phyloP scores from a whole-genome alignment of 257 asterid species.

The Verbascum thapsus region DNA sequence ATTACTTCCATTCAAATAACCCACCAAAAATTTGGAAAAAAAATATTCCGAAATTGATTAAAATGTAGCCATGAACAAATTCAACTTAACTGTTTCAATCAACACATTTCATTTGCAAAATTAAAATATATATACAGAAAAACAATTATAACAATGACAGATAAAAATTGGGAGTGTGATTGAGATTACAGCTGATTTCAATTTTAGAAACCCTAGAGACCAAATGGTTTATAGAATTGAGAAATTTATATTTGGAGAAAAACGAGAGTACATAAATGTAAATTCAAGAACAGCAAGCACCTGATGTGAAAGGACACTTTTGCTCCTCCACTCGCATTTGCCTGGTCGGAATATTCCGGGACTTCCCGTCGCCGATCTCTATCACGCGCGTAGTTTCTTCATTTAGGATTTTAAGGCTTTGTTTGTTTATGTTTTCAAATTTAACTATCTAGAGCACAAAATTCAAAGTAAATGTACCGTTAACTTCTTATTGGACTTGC shows the following conservation, averaged over 20 bases:
- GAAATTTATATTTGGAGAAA: slow-evolving; percentile 3
- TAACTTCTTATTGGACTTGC: no score
- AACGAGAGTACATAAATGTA: neutral
- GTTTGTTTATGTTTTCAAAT: neutral
- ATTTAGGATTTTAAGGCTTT: neutral
- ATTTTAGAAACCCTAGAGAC: slow-evolving; percentile 34
- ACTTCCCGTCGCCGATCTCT: slow-evolving; percentile 30
- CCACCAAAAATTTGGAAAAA: neutral
- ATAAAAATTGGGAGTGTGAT: neutral
- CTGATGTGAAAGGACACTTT: slow-evolving; percentile 23
- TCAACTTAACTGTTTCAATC: slow-evolving; percentile 19
- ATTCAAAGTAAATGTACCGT: no score
- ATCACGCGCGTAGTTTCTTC: slow-evolving; percentile 23
- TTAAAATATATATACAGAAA: neutral
- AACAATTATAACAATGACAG: neutral
- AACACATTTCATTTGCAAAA: slow-evolving; percentile 14
- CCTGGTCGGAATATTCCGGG: slow-evolving; percentile 24
- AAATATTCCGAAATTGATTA: slow-evolving; percentile 8
- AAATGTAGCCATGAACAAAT: slow-evolving; percentile 9
- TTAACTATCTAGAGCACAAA: neutral
- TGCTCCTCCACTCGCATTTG: slow-evolving; percentile 26
- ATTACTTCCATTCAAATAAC: neutral
- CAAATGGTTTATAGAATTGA: slow-evolving; percentile 1
- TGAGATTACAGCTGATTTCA: slow-evolving; percentile 20
- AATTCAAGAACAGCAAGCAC: neutral